Percentiles rank a stretch among this genome's conserved stretches.
Conservation (phyloP, 192 early-diverging fungal genomes). For the Mortierella hygrophila region DNA sequence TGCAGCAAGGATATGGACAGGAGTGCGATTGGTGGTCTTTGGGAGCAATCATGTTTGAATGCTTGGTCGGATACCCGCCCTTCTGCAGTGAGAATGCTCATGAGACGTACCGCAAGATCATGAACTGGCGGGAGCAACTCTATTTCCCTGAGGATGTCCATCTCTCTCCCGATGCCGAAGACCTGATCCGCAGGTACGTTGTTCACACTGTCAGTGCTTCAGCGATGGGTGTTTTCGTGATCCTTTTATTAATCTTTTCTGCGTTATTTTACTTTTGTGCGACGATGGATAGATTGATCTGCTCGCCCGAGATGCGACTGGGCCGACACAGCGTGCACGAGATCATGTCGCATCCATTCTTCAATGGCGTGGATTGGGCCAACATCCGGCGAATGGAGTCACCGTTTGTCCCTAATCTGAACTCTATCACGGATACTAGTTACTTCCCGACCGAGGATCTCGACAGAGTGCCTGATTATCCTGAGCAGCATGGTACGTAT, state of each 20-base stretch:
- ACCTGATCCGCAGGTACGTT: conserved; percentile 84
- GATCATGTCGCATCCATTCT: conserved; percentile 95
- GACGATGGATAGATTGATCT: conserved; percentile 75
- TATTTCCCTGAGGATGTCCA: conserved; percentile 95
- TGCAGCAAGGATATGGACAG: conserved; percentile 94
- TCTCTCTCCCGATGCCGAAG: conserved; percentile 91
- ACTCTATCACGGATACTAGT: conserved; percentile 96
- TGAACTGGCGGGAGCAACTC: conserved; percentile 94
- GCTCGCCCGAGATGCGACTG: conserved; percentile 88
- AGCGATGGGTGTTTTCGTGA: background rate
- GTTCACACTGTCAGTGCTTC: background rate
- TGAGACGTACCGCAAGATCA: conserved; percentile 98
- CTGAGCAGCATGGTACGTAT: conserved; percentile 38
- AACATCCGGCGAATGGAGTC: conserved; percentile 85
- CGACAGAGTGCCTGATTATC: conserved; percentile 75
- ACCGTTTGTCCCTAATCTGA: conserved; percentile 92
- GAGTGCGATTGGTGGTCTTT: conserved; percentile 99
- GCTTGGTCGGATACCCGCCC: conserved; percentile 97
- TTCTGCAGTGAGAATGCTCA: conserved; percentile 96
- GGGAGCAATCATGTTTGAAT: conserved; percentile 99
- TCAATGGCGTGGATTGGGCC: conserved; percentile 93
- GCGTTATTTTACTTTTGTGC: background rate
- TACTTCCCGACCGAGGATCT: conserved; percentile 98
- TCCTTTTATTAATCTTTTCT: background rate
- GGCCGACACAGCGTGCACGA: conserved; percentile 82